Evolutionary conservation across 805 yeast species (phyloP).

Genomic region (Priceomyces medius): DNA sequence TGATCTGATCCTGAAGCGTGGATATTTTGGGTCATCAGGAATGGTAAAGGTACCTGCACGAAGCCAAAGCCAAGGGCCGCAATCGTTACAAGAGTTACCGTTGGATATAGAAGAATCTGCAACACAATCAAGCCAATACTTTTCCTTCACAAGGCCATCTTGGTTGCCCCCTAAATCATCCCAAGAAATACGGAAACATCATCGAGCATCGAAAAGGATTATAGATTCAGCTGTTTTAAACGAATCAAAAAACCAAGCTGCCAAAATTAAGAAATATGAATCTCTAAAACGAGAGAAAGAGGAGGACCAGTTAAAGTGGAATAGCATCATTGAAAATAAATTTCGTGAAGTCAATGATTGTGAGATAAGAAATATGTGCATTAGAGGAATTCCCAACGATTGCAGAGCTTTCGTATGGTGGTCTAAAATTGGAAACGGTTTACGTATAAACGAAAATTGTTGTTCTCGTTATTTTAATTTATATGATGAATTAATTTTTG

Average conservation of each 20-base stretch:
- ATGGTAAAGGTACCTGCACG: background rate
- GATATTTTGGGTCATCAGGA: background rate
- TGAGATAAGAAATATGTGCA: constrained; percentile 15
- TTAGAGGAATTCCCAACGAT: constrained; percentile 23
- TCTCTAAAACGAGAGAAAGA: constrained; percentile 31
- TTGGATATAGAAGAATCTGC: background rate
- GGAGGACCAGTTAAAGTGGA: constrained; percentile 31
- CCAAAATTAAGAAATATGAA: constrained; percentile 30
- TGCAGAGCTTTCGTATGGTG: constrained; percentile 54
- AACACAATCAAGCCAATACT: constrained; percentile 11
- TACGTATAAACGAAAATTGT: constrained; percentile 11
- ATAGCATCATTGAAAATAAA: constrained; percentile 10
- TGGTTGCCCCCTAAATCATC: constrained; percentile 65
- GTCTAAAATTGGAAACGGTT: constrained; percentile 36
- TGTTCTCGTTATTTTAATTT: constrained; percentile 13
- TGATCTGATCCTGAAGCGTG: background rate
- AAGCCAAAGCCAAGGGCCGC: background rate
- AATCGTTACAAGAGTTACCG: background rate
- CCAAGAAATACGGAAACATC: constrained; percentile 54
- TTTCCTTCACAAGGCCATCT: constrained; percentile 58
- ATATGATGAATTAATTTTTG: constrained; percentile 1
- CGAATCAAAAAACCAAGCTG: constrained; percentile 34
- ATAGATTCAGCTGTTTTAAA: constrained; percentile 39
- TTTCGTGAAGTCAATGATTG: background rate
- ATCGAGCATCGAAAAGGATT: constrained; percentile 48